Base-by-base conservation (phyloP, 108 stramenopile species). In the Cylindrotheca fusiformis region DNA sequence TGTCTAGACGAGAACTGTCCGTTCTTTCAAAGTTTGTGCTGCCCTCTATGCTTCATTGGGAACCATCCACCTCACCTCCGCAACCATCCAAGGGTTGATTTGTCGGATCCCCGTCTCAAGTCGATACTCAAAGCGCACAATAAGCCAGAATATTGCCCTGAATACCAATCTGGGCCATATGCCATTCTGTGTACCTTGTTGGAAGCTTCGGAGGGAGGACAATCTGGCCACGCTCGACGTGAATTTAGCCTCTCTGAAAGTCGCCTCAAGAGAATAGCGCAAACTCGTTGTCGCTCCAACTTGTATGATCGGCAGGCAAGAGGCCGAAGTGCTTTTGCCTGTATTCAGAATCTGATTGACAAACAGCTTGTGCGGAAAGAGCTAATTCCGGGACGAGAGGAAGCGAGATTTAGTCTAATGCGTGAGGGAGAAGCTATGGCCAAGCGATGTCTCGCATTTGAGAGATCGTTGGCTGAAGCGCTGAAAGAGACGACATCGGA, bases 101-200 rank as follows among this genome's bases (percentile, higher is more conserved):
- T 49, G 19, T 25, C 65, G 2, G 53, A 47, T 46, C 21, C 53
- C 2, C 54, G 52, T 4, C 26, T 30, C 21, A 55, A 46, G 23
- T 18, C 44, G 27, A 54, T 48, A 4, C 12, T 45, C 3, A 22
- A 29, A 8, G 47, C 47, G 26, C 6, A 49, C 19, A 48, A 49
- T 18, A 31, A 45, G 12, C 10, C 25, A 20, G 8, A 25, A 14
- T 78, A 81, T 51, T 70, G 64, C 28, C 80, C 76, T 8, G 68
- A 78, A 77, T 81, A 77, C 49, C 61, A 61, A 44, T 77, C 76
- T 46, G 80, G 76, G 20, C 80, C 80, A 31, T 81, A 65, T 52
- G 58, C 76, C 27, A 74, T 81, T 14, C 44, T 81, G 17, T 72
- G 68, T 41, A 48, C 80, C 21, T 65, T 81, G 6, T 69, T 69